These are phyloP conservation scores for Fusarium sp. DNA, from an alignment of 2,329 filamentous ascomycete genomes.

Conservation along the genomic window DNA sequence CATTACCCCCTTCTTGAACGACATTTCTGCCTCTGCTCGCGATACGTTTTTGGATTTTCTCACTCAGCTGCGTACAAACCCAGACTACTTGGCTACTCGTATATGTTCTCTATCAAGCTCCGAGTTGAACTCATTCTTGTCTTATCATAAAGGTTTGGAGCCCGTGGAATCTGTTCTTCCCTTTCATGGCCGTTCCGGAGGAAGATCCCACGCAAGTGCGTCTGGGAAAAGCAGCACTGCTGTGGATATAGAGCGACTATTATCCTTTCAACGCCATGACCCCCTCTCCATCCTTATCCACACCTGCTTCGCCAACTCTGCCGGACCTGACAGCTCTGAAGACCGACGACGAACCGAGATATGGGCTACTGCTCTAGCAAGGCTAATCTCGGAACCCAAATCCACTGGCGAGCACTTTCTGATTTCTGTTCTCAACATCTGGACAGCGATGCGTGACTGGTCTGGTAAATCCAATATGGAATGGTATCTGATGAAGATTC, in stretches of 20 bases:
- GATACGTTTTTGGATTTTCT: conserved; percentile 82
- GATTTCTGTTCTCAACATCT: conserved; percentile 85
- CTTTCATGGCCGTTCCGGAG: conserved; percentile 65
- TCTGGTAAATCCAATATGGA: conserved; percentile 89
- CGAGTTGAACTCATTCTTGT: conserved; percentile 80
- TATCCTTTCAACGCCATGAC: conserved; percentile 90
- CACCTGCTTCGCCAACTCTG: conserved; percentile 88
- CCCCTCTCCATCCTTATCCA: conserved; percentile 85
- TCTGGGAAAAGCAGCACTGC: conserved; percentile 59
- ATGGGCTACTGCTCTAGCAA: conserved; percentile 89
- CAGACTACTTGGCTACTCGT: conserved; percentile 85
- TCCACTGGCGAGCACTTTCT: conserved; percentile 82
- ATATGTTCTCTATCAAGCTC: conserved; percentile 77
- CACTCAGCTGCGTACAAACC: conserved; percentile 82
- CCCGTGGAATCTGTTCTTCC: conserved; percentile 84
- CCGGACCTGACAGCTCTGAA: conserved; percentile 82
- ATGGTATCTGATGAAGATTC: conserved; percentile 92
- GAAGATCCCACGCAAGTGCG: conserved; percentile 56
- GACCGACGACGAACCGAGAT: conserved; percentile 81
- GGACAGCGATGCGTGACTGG: conserved; percentile 88
- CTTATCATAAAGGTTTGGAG: conserved; percentile 80
- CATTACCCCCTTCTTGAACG: conserved; percentile 69
- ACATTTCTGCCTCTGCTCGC: conserved; percentile 78
- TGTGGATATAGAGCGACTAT: conserved; percentile 78
- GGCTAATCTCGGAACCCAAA: conserved; percentile 80